Evolutionary conservation across 2,329 filamentous ascomycete genomes (phyloP).

Genomic region (Saccharata proteae): DNA sequence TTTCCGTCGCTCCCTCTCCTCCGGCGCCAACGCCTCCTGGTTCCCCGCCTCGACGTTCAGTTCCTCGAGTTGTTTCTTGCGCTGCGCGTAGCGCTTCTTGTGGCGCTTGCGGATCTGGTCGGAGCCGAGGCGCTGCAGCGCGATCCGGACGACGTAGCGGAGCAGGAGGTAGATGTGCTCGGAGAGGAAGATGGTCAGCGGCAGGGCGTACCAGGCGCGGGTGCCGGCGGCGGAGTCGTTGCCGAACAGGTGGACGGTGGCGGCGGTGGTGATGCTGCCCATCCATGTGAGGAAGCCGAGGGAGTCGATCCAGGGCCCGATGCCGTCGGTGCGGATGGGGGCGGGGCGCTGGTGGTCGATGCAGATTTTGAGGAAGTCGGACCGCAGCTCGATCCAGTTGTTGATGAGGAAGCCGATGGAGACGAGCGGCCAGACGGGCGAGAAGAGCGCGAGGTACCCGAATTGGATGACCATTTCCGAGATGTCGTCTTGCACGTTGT

Average conservation of each 20-base stretch:
- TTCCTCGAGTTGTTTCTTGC: conserved; percentile 19
- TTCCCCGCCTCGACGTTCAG: conserved; percentile 13
- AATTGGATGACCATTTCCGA: conserved; percentile 25
- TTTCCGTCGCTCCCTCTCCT: conserved; percentile 19
- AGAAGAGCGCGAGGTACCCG: conserved; percentile 23
- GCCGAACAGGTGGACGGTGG: conserved; percentile 20
- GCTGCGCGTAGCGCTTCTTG: conserved; percentile 15
- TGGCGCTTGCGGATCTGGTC: conserved; percentile 17
- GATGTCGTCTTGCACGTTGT: conserved; percentile 24
- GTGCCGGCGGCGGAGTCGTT: conserved; percentile 9
- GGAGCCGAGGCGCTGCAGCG: conserved; percentile 16
- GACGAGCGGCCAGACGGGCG: conserved; percentile 22
- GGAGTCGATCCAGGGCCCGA: conserved; percentile 22
- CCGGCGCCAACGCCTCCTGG: conserved; percentile 12
- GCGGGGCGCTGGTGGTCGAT: conserved; percentile 20
- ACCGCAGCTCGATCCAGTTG: conserved; percentile 24
- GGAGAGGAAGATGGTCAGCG: conserved; percentile 19
- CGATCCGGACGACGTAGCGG: conserved; percentile 17
- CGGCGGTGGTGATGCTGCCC: conserved; percentile 20
- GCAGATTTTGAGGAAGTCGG: conserved; percentile 23
- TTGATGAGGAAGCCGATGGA: conserved; percentile 24
- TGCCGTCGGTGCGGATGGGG: conserved; percentile 18
- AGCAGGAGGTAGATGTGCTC: conserved; percentile 23
- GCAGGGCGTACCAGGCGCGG: conserved; percentile 18
- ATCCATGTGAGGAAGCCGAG: conserved; percentile 22